Percentiles rank a stretch among this genome's conserved stretches.
phyloP scores from a whole-genome alignment of 2,329 filamentous ascomycete genomes.

The Neofusicoccum laricinum region DNA sequence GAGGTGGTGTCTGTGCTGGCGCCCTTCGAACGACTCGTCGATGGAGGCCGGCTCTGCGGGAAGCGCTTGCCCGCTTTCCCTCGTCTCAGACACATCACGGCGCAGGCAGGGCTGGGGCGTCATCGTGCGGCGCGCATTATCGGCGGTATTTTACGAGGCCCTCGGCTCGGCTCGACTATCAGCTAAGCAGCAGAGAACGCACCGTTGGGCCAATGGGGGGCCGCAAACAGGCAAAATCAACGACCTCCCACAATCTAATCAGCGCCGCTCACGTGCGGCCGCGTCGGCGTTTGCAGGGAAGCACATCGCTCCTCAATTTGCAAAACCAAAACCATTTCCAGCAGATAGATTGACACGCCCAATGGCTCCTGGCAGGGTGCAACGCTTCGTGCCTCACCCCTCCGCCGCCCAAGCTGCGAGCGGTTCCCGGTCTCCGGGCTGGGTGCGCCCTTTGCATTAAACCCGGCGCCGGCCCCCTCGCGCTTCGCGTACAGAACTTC shows the following conservation, averaged over 20 bases:
- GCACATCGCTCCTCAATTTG: not conserved
- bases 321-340: not conserved
- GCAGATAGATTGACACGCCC: conserved; percentile 6
- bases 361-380: not conserved
- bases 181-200: not conserved
- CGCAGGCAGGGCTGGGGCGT: not conserved
- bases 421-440: not conserved
- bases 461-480: not conserved
- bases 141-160: conserved; percentile 3
- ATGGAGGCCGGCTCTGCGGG: not conserved
- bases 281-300: not conserved
- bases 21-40: not conserved
- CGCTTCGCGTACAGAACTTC: not conserved
- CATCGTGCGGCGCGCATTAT: conserved; percentile 4
- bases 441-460: conserved; percentile 7
- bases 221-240: conserved; percentile 1
- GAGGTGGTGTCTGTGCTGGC: conserved; percentile 8
- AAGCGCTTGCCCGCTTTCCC: not conserved
- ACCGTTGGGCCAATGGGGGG: conserved; percentile 1
- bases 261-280: not conserved
- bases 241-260: not conserved
- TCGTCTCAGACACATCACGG: not conserved
- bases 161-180: conserved; percentile 16
- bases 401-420: not conserved
- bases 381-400: conserved; percentile 5